phyloP scores from a whole-genome alignment of 352 stramenopile species.

The Globisporangium cederbergense region DNA sequence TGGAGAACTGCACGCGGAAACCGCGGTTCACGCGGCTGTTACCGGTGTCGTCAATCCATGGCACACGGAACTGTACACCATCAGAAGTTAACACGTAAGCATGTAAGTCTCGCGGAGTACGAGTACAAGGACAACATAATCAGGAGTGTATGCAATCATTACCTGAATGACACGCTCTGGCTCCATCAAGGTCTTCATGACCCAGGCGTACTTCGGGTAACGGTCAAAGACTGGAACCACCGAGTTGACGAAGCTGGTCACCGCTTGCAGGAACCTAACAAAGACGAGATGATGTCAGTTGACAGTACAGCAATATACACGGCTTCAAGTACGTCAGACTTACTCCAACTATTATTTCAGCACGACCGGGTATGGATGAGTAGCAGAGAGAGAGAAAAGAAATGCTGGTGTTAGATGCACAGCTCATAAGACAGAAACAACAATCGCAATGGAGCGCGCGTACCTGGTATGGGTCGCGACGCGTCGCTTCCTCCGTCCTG shows the following conservation, averaged over 20 bases:
- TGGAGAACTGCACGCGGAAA: constrained; percentile 97
- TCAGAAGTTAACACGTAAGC: background rate
- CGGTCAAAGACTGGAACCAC: constrained; percentile 84
- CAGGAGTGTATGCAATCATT: background rate
- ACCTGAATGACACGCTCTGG: constrained; percentile 90
- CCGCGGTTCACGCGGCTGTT: constrained; percentile 95
- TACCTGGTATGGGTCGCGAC: constrained; percentile 73
- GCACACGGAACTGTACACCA: constrained; percentile 89
- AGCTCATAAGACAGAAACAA: background rate
- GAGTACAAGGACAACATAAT: background rate
- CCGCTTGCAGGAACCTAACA: constrained; percentile 61
- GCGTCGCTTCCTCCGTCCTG: constrained; percentile 66
- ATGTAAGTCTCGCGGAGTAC: background rate
- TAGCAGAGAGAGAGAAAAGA: background rate
- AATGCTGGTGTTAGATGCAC: constrained; percentile 5
- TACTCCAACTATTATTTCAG: constrained; percentile 8
- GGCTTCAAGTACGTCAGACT: background rate
- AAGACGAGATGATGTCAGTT: background rate
- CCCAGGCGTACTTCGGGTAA: constrained; percentile 88
- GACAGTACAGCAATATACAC: background rate
- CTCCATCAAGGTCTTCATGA: constrained; percentile 94
- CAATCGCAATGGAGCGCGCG: background rate
- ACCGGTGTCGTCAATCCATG: constrained; percentile 96
- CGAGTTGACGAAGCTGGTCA: constrained; percentile 78
- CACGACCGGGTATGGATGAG: background rate